Base-by-base conservation (phyloP, 1,139 yeast genomes). In the Protomyces inouyei region DNA sequence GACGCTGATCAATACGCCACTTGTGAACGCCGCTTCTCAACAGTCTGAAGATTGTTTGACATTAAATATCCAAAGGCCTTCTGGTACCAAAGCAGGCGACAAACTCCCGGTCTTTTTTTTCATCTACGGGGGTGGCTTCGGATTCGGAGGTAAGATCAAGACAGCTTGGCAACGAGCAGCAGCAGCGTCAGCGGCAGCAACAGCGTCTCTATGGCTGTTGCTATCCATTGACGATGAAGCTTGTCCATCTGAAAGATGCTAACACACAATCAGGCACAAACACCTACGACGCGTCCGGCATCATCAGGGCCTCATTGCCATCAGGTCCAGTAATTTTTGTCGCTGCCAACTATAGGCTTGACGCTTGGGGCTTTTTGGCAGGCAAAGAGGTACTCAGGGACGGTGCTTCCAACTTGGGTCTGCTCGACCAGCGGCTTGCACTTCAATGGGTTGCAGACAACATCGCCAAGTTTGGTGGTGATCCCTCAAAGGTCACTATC, bases 381-480 rank as follows among this genome's bases (percentile, higher is more conserved):
- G 54, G 54, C 14, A 23, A 16, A 28, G 54, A 51, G 18, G 32
- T 51, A 4, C 37, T 51, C 4, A n/a, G 63, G 68, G 1, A 71
- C 69, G 23, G 70, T 10, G 43, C n/a, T 3, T 14, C 43, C 43
- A 77, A 77, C 60, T 72, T 73, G 66, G 79, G 75, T 0, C 63
- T 76, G 12, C 70, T 73, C 56, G 80, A 77, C 65, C 74, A 72
- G 40, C 66, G 74, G 6, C 38, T 67, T 61, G 79, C 76, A 0
- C 65, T 77, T 48, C 67, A 75, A 25, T 77, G 80, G 80, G 74
- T 76, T 9, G 67, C 72, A 59, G 68, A 69, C 51, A 76, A 77
- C 66, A 75, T 76, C 61, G 71, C 65, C 0, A 57, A 43, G 16
- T 76, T 76, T 67, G 78, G 78, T 32, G 80, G 80, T 14, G 72